Percentiles rank a stretch among this genome's conserved stretches.
Conservation (phyloP, 2,329 filamentous ascomycete genomes). For the Fusarium hostae region DNA sequence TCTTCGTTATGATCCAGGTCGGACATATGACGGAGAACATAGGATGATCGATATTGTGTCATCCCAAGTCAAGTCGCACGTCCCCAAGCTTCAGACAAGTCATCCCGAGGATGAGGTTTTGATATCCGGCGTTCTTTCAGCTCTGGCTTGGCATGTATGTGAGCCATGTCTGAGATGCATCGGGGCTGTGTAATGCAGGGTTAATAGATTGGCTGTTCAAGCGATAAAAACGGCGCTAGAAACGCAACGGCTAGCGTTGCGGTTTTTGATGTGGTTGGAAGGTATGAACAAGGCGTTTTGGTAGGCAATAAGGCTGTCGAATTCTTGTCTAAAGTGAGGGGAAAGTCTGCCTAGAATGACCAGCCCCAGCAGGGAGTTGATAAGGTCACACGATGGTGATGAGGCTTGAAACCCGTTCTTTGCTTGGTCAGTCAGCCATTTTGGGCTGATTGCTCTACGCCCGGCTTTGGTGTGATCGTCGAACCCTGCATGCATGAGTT, state of each 20-base stretch:
- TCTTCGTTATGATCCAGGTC: not conserved
- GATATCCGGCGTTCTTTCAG: conserved; percentile 30
- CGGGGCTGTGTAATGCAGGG: conserved; percentile 42
- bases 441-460: conserved; percentile 29
- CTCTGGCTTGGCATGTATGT: conserved; percentile 32
- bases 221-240: conserved; percentile 30
- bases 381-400: conserved; percentile 33
- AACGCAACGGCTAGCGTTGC: conserved; percentile 17
- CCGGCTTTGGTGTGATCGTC: conserved; percentile 36
- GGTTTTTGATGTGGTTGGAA: conserved; percentile 17
- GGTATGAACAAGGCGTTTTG: conserved; percentile 36
- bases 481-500: conserved; percentile 6
- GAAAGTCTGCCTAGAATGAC: conserved; percentile 27
- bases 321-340: conserved; percentile 9
- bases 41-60: conserved; percentile 11
- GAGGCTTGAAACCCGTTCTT: conserved; percentile 18
- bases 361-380: not conserved
- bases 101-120: conserved; percentile 16
- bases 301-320: conserved; percentile 26
- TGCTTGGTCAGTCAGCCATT: conserved; percentile 10
- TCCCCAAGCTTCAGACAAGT: not conserved
- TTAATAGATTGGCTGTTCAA: conserved; percentile 20
- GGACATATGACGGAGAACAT: not conserved
- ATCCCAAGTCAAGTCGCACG: not conserved
- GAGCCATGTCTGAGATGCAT: conserved; percentile 10